Evolutionary conservation across 257 asterid genomes (phyloP).

Genomic region (Solanum chmielewskii): DNA sequence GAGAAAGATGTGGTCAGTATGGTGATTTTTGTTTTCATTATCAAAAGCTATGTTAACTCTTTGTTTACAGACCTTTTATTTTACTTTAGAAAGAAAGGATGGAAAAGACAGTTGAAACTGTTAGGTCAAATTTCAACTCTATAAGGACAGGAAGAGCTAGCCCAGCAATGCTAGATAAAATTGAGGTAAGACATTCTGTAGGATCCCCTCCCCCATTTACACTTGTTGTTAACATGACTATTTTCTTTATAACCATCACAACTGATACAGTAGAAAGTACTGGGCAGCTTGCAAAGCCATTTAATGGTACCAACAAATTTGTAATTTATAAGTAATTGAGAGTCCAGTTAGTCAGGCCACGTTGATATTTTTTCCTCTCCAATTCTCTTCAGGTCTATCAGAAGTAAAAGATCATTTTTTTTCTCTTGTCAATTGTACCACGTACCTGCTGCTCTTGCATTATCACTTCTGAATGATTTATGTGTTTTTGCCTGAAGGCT

Average conservation of each 20-base stretch:
- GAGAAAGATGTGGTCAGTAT: slow-evolving; percentile 67
- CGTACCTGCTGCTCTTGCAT: neutral
- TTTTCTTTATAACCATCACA: neutral
- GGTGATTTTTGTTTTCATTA: neutral
- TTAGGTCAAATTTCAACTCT: slow-evolving; percentile 66
- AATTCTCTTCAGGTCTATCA: neutral
- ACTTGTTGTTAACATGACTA: neutral
- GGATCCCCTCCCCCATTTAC: neutral
- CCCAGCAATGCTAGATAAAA: slow-evolving; percentile 82
- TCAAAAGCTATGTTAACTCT: neutral
- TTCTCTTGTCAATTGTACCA: neutral
- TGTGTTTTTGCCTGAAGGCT: neutral
- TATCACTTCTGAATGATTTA: neutral
- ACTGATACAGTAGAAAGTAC: neutral
- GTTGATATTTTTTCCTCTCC: neutral
- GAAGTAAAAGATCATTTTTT: neutral
- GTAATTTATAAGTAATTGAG: neutral
- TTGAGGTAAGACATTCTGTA: slow-evolving; percentile 40
- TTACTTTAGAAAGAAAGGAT: slow-evolving; percentile 67
- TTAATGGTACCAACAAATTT: neutral
- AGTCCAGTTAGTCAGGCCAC: neutral
- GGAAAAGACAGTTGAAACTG: slow-evolving; percentile 77
- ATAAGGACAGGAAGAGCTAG: slow-evolving; percentile 90
- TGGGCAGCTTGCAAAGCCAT: neutral
- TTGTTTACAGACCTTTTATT: neutral